Conservation (phyloP, 2,329 filamentous ascomycete species). For the Rhexocercosporidium sp. region DNA sequence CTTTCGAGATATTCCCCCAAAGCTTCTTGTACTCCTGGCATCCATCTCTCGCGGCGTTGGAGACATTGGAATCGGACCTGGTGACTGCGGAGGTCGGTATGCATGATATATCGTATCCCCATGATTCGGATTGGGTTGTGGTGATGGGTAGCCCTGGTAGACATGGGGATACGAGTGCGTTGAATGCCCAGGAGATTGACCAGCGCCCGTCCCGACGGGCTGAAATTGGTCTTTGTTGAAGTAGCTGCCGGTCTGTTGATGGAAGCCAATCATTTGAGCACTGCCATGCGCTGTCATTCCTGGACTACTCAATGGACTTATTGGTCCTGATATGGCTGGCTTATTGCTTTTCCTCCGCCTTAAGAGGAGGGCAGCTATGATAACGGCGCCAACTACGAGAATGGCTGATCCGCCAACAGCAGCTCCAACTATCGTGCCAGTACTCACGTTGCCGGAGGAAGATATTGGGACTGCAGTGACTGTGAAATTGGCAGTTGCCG, state of each 20-base stretch:
- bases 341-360: neutral
- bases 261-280: slow-evolving; percentile 1
- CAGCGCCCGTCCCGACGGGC: neutral
- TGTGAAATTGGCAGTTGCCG: slow-evolving; percentile 1
- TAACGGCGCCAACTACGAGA: slow-evolving; percentile 4
- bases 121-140: neutral
- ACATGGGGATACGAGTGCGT: neutral
- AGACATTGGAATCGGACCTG: neutral
- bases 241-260: slow-evolving; percentile 2
- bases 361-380: slow-evolving; percentile 3
- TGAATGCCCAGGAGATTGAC: neutral
- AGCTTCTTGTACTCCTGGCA: slow-evolving; percentile 13
- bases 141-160: neutral
- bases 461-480: neutral
- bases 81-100: slow-evolving; percentile 4
- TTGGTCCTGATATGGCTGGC: slow-evolving; percentile 5
- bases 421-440: slow-evolving; percentile 13
- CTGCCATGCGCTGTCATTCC: neutral
- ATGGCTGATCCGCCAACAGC: slow-evolving; percentile 10
- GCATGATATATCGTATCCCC: slow-evolving; percentile 7
- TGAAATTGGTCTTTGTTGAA: slow-evolving; percentile 14
- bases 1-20: slow-evolving; percentile 5
- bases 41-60: slow-evolving; percentile 17
- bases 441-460: neutral
- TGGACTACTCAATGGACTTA: slow-evolving; percentile 6